phyloP scores from a whole-genome alignment of 2,329 filamentous ascomycete species.

The Colletotrichum abscissum region DNA sequence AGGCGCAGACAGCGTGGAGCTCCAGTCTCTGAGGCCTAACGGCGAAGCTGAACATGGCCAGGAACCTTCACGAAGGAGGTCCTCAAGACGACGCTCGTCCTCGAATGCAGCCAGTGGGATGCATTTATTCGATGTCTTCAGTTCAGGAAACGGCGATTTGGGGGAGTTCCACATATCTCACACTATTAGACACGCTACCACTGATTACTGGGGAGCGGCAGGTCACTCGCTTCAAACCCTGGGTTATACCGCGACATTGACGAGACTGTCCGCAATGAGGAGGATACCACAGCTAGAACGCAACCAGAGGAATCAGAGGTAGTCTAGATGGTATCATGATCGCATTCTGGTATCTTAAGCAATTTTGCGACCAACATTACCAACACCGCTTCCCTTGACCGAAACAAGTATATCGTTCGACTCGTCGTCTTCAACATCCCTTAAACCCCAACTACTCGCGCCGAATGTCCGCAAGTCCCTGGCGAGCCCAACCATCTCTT shows the following conservation, averaged over 20 bases:
- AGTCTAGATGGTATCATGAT: conserved; percentile 16
- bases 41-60: conserved; percentile 21
- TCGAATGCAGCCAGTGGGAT: conserved; percentile 40
- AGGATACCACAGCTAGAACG: conserved; percentile 32
- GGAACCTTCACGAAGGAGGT: conserved; percentile 35
- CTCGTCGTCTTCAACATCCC: conserved; percentile 76
- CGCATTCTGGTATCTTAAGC: conserved; percentile 52
- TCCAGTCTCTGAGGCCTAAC: conserved; percentile 47
- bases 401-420: conserved; percentile 84
- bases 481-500: conserved; percentile 82
- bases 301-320: conserved; percentile 32
- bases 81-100: conserved; percentile 37
- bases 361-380: conserved; percentile 94
- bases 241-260: conserved; percentile 64
- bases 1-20: conserved; percentile 57
- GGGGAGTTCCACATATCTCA: conserved; percentile 65
- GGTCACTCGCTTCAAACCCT: conserved; percentile 65
- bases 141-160: conserved; percentile 66
- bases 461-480: conserved; percentile 91
- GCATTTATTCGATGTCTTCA: conserved; percentile 59
- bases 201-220: conserved; percentile 58
- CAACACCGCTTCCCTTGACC: conserved; percentile 92
- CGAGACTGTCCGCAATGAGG: conserved; percentile 43
- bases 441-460: conserved; percentile 88
- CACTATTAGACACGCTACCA: conserved; percentile 59